Conservation (phyloP, 2,329 filamentous ascomycete species). For the Septoria linicola region DNA sequence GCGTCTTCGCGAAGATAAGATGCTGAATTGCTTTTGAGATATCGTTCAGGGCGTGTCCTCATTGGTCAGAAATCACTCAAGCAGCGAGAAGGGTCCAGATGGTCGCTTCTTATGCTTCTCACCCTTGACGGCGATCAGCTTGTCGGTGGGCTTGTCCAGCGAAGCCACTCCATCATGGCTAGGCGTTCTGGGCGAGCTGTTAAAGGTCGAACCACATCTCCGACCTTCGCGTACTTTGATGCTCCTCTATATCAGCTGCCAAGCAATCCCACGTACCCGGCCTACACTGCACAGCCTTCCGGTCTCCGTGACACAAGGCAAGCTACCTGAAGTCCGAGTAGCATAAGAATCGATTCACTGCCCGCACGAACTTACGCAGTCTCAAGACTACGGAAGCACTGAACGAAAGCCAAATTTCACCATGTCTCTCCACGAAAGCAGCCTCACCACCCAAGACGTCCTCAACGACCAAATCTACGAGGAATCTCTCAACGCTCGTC, state of each 20-base stretch:
- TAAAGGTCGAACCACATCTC: background rate
- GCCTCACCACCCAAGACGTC: background rate
- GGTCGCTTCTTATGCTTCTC: conserved; percentile 1
- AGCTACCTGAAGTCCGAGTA: background rate
- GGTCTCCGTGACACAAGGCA: background rate
- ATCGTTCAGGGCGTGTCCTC: too few relatives aligned
- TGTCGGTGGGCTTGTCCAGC: background rate
- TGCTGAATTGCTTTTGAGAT: background rate
- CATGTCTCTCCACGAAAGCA: conserved; percentile 6
- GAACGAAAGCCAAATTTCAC: background rate
- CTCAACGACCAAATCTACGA: conserved; percentile 1
- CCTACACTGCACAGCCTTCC: background rate
- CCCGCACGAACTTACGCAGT: too few relatives aligned
- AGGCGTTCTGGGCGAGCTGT: background rate
- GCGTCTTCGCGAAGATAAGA: background rate
- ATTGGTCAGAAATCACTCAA: too few relatives aligned
- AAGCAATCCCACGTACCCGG: too few relatives aligned
- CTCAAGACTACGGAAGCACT: too few relatives aligned
- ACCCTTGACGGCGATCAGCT: conserved; percentile 9
- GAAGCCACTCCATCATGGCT: conserved; percentile 13
- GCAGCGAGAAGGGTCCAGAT: background rate
- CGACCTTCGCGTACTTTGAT: background rate
- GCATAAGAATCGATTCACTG: too few relatives aligned
- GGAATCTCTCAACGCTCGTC: background rate
- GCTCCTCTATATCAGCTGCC: too few relatives aligned